Base-by-base conservation (phyloP, 139 green algal genomes). In the Chlorella sp. region DNA sequence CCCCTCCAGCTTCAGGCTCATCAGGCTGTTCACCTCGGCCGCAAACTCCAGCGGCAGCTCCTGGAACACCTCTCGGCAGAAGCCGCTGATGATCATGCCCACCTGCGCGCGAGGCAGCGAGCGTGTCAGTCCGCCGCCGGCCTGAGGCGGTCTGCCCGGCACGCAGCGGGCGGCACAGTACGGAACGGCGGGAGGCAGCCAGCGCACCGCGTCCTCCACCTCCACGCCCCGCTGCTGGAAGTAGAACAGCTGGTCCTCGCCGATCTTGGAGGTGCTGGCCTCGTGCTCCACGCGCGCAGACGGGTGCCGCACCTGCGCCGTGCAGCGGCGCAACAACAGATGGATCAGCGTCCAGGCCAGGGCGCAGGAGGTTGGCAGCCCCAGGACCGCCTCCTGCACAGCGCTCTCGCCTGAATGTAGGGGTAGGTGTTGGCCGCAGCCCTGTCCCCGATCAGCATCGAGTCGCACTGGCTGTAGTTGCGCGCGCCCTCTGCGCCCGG, bases 241-340 rank as follows among this genome's bases (percentile, higher is more conserved):
- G 88, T 99, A 99, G 74, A 99, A 99, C 42, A 99, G 88, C 91
- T 99, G 96, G 77, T 99, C 96, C 86, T 99, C 96, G 2, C 95
- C 94, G 64, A 99, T 99, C 90, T 99, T 99, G 74, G 74, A 91
- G 40, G 96, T 99, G 60, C 71, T 91, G 1, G 96, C 96, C 85
- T 99, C 96, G 76, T 99, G 96, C 90, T 99, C 96, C 43, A 99
- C 96, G 8, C 87, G 79, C 12, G 95, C 92, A 14, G 80, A 88
- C 3, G 95, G 94, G 53, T 99, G 85, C 11, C 92, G 90, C 68
- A 99, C 96, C 90, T 97, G 78, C 19, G 14, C 25, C 48, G 19
- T 5, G 58, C n/a, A 64, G 58, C 8, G 27, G n/a, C 8, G 25
- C 8, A 41, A 31, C n/a, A 64, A 50, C 29, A 19, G 7, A 9